phyloP scores from a whole-genome alignment of 306 rosid genomes.

The Luffa acutangula region DNA sequence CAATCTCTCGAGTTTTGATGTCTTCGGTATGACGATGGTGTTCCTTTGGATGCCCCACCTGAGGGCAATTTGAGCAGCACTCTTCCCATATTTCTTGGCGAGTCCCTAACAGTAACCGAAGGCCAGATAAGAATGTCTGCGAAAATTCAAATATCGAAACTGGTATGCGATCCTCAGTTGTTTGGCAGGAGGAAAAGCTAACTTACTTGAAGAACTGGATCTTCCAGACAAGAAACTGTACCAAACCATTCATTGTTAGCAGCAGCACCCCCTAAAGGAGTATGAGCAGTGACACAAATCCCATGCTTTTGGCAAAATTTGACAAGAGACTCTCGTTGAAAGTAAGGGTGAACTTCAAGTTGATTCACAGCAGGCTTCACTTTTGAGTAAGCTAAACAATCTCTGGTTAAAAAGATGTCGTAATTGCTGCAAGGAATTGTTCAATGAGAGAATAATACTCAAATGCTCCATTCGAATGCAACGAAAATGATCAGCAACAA shows the following conservation, averaged over 20 bases:
- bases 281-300: conserved; percentile 80
- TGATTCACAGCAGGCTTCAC: conserved; percentile 92
- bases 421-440: conserved; percentile 69
- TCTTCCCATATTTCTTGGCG: conserved; percentile 60
- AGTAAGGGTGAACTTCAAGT: conserved; percentile 90
- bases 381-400: conserved; percentile 83
- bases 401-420: conserved; percentile 81
- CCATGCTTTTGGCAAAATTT: conserved; percentile 85
- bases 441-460: conserved; percentile 22
- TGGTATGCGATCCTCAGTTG: neutral
- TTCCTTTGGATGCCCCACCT: conserved; percentile 78
- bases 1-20: conserved; percentile 71
- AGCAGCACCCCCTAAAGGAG: conserved; percentile 83
- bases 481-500: neutral
- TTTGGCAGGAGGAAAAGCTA: neutral
- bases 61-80: conserved; percentile 60
- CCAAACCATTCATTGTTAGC: conserved; percentile 81
- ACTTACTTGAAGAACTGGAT: conserved; percentile 63
- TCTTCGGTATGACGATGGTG: conserved; percentile 67
- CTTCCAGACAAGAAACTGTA: conserved; percentile 64
- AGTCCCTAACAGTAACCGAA: conserved; percentile 34
- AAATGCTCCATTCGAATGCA: neutral
- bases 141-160: neutral
- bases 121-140: neutral
- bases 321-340: conserved; percentile 80